A percentile compares a stretch with the other conserved stretches of the same genome.
Conservation (phyloP, 805 yeast species). For the Kluyveromyces starmeri region DNA sequence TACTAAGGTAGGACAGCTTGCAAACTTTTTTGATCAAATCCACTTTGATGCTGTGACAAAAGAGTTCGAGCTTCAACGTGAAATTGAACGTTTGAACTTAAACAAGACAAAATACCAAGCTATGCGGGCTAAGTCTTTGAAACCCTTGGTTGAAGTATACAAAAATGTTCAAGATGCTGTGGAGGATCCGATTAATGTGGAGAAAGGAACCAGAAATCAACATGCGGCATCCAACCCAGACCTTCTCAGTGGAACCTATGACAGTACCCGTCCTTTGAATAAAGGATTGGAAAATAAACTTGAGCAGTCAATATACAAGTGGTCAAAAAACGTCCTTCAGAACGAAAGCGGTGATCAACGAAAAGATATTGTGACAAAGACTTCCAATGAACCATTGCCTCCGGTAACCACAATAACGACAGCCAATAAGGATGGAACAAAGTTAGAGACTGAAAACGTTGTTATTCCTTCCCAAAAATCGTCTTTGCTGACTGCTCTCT, state of each 20-base stretch:
- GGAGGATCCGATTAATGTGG: constrained; percentile 39
- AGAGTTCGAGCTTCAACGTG: constrained; percentile 85
- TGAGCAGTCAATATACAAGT: constrained; percentile 25
- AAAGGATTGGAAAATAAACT: constrained; percentile 22
- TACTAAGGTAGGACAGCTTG: constrained; percentile 52
- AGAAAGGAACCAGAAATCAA: constrained; percentile 10
- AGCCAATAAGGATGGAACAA: constrained; percentile 20
- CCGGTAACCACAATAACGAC: constrained; percentile 16
- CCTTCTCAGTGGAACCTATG: background rate
- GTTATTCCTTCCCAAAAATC: constrained; percentile 46
- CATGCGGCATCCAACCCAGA: background rate
- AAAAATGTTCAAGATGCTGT: constrained; percentile 85
- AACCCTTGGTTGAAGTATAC: constrained; percentile 86
- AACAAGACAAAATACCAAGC: constrained; percentile 55
- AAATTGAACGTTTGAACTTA: constrained; percentile 59
- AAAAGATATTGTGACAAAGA: background rate
- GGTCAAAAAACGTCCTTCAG: constrained; percentile 21
- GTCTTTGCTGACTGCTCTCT: constrained; percentile 71
- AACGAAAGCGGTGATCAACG: constrained; percentile 5
- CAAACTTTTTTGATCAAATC: constrained; percentile 60
- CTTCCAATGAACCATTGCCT: constrained; percentile 14
- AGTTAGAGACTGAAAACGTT: constrained; percentile 22
- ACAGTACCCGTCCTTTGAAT: constrained; percentile 2
- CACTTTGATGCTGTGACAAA: constrained; percentile 72
- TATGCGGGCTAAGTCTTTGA: constrained; percentile 59